Evolutionary conservation across 371 early-diverging fungal genomes (phyloP), one percentile per base, ranked within the genome.

Genomic region (Capillidium rhysosporum): DNA sequence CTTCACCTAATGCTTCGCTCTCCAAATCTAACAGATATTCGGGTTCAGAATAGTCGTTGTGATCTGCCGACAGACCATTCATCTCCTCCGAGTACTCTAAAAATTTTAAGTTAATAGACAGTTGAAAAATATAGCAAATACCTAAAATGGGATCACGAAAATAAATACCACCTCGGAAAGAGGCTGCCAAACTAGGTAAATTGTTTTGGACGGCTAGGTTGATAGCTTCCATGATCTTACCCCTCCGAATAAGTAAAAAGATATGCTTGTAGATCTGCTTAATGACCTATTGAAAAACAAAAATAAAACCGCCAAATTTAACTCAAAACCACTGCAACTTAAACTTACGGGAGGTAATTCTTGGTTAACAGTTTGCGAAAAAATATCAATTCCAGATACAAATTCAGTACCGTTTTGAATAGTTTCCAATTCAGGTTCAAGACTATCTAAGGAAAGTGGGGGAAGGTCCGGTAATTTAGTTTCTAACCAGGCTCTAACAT

Each of bases 401-500:
- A 34, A 34, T 4, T 34, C 12, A 34, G 12, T 12, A 7, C 34
- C 12, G 34, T 12, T 34, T 12, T 34, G 34, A 34, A 34, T 12
- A 7, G 7, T 4, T 34, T 18, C 21, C 21, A 43, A 7, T 14
- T 18, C 14, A 18, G 16, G 7, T 14, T 43, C 7, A 43, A 43
- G 21, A 18, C 8, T 16, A 18, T 43, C 21, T 43, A 14, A 16
- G 21, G 16, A 7, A 21, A 7, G 5, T 43, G 16, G 43, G 43
- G 18, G 7, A 29, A 47, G 23, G 4, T 47, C 47, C 14, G 9
- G 4, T 29, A 9, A 7, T 12, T 12, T 47, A 4, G 21, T 5
- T 25, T 47, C 47, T 26, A 47, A 29, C 47, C 47, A 47, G 25
- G 47, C 7, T 47, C 47, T 47, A 12, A 47, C 47, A 47, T 16